A percentile compares a stretch with the other conserved stretches of the same genome.
Evolutionary conservation across 148 eudicot species (phyloP).

Genomic region (Cornus suecica): DNA sequence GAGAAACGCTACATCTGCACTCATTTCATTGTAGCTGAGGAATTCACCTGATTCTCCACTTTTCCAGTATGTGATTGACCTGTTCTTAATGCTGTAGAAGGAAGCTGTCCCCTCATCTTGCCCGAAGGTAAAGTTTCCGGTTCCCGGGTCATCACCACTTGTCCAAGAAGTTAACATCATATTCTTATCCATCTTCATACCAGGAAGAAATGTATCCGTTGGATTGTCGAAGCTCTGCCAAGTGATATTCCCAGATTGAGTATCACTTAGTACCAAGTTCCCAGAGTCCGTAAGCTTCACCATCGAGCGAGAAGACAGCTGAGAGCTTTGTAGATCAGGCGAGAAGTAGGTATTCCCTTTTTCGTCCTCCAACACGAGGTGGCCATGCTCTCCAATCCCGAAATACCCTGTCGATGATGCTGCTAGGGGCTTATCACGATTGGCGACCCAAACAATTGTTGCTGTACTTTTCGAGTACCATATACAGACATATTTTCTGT

Average conservation of each 20-base stretch:
- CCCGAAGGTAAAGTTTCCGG: conserved; percentile 17
- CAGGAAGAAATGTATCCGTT: conserved; percentile 36
- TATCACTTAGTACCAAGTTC: conserved; percentile 23
- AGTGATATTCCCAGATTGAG: neutral
- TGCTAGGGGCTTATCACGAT: conserved; percentile 23
- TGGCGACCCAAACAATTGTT: conserved; percentile 52
- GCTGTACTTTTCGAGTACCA: conserved; percentile 28
- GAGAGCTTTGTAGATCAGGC: neutral
- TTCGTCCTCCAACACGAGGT: conserved; percentile 11
- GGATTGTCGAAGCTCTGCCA: conserved; percentile 41
- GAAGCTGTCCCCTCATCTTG: neutral
- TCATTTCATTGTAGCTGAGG: neutral
- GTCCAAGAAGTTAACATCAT: conserved; percentile 29
- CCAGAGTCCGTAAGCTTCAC: conserved; percentile 26
- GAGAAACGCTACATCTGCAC: neutral
- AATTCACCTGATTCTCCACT: neutral
- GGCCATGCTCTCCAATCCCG: conserved; percentile 18
- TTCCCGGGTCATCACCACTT: conserved; percentile 16
- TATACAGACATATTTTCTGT: conserved; percentile 32
- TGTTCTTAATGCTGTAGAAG: neutral
- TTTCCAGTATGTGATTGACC: conserved; percentile 13
- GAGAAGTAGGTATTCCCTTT: conserved; percentile 8
- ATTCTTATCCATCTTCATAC: conserved; percentile 16
- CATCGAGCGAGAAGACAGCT: neutral
- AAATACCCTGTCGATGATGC: conserved; percentile 8